These are phyloP conservation scores for Penicillium sp. DNA, from an alignment of 2,329 filamentous ascomycete genomes.

Conservation along the genomic window DNA sequence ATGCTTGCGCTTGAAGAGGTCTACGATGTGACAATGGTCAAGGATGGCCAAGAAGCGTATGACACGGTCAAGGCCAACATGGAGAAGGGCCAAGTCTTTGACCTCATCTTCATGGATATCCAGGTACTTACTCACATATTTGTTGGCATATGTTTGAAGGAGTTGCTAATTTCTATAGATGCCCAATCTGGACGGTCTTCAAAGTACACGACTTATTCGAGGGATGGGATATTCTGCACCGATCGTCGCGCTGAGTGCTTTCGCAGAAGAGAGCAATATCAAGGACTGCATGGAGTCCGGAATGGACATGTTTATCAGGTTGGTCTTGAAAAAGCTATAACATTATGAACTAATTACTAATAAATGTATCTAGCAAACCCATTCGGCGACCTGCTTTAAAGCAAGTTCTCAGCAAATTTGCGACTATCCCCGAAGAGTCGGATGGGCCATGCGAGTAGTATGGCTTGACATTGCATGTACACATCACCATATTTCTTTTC, in stretches of 20 bases:
- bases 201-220: slow-evolving; percentile 78
- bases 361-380: slow-evolving; percentile 44
- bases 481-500: background rate
- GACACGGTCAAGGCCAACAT: slow-evolving; percentile 80
- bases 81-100: slow-evolving; percentile 66
- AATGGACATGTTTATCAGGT: slow-evolving; percentile 80
- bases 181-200: slow-evolving; percentile 85
- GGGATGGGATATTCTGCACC: slow-evolving; percentile 80
- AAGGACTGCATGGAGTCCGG: slow-evolving; percentile 81
- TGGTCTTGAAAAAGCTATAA: background rate
- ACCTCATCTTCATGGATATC: slow-evolving; percentile 93
- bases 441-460: slow-evolving; percentile 11
- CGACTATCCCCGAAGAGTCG: slow-evolving; percentile 69
- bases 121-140: slow-evolving; percentile 37
- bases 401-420: slow-evolving; percentile 72
- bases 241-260: slow-evolving; percentile 86
- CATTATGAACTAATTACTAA: slow-evolving; percentile 1
- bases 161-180: slow-evolving; percentile 49
- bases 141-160: background rate
- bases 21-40: slow-evolving; percentile 76
- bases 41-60: slow-evolving; percentile 80
- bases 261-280: slow-evolving; percentile 83
- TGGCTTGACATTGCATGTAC: background rate
- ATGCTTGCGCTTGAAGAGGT: slow-evolving; percentile 53
- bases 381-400: slow-evolving; percentile 81